These are phyloP conservation scores for Salicornia ramosissima DNA, from an alignment of 148 eudicot genomes.

Conservation along the genomic window DNA sequence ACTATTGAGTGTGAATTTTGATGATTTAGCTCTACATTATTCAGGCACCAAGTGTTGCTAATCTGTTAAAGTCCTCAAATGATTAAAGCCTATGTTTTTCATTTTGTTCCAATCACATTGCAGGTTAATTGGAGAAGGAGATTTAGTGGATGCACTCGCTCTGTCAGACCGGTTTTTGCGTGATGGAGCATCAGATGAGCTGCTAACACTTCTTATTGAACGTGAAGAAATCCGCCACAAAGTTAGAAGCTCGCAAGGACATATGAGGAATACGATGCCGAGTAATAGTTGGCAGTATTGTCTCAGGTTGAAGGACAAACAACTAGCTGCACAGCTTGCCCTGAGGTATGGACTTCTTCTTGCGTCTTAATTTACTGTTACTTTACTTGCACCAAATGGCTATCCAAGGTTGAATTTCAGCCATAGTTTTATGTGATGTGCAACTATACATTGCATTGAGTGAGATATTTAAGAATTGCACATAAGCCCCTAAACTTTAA, in stretches of 20 bases:
- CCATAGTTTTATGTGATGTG: not conserved
- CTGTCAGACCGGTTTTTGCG: slow-evolving; percentile 92
- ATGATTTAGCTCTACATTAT: not conserved
- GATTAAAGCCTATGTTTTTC: not conserved
- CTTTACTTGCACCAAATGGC: not conserved
- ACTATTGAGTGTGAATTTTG: not conserved
- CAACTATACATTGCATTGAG: not conserved
- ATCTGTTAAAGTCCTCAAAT: not conserved
- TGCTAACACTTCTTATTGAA: slow-evolving; percentile 80
- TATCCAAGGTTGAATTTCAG: not conserved
- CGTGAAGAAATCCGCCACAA: slow-evolving; percentile 41
- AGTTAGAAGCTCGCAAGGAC: slow-evolving; percentile 42
- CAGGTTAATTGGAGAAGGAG: slow-evolving; percentile 87
- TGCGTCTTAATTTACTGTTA: not conserved
- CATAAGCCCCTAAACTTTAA: no score
- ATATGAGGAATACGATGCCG: slow-evolving; percentile 37
- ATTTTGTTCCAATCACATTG: not conserved
- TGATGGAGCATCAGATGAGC: slow-evolving; percentile 78
- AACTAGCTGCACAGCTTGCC: slow-evolving; percentile 80
- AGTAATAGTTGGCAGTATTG: slow-evolving; percentile 95
- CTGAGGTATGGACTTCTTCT: slow-evolving; percentile 54
- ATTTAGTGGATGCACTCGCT: slow-evolving; percentile 92
- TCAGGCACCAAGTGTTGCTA: not conserved
- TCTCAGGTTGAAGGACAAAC: slow-evolving; percentile 87
- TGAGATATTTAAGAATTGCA: not conserved